Evolutionary conservation across 2,329 filamentous ascomycete genomes (phyloP).

Genomic region (Phialophora expanda): DNA sequence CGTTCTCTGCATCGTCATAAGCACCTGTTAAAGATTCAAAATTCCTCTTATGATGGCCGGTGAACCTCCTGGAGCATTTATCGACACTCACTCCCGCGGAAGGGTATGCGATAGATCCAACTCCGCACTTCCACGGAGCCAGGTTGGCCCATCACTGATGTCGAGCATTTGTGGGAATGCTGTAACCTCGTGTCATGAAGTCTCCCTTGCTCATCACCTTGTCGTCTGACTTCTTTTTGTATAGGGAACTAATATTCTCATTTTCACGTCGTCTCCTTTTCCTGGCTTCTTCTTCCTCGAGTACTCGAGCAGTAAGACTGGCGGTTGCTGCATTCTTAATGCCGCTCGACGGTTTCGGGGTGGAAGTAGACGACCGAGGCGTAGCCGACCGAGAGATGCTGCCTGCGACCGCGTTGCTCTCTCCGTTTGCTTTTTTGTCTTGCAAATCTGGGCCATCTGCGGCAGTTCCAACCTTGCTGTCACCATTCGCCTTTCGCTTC

Average conservation of each 20-base stretch:
- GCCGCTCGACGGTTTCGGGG: slow-evolving; percentile 54
- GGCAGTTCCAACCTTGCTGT: slow-evolving; percentile 36
- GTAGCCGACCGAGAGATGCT: slow-evolving; percentile 21
- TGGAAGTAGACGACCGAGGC: slow-evolving; percentile 42
- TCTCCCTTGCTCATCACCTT: slow-evolving; percentile 53
- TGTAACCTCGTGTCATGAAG: slow-evolving; percentile 65
- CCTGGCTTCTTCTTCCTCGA: slow-evolving; percentile 82
- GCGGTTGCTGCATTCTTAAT: slow-evolving; percentile 92
- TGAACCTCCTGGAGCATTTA: not conserved
- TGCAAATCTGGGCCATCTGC: slow-evolving; percentile 2
- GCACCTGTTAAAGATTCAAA: not conserved
- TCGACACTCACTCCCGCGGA: not conserved
- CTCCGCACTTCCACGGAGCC: not conserved
- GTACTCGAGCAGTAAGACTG: slow-evolving; percentile 79
- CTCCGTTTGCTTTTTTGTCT: slow-evolving; percentile 20
- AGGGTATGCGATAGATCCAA: not conserved
- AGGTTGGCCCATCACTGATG: slow-evolving; percentile 20
- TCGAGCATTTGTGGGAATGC: slow-evolving; percentile 53
- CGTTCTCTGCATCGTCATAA: not conserved
- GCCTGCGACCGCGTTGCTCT: slow-evolving; percentile 17
- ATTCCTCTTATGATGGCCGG: not conserved
- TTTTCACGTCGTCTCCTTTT: slow-evolving; percentile 77
- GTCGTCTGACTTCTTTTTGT: slow-evolving; percentile 52
- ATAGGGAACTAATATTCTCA: slow-evolving; percentile 62
- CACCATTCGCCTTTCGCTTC: slow-evolving; percentile 76